phyloP scores from a whole-genome alignment of 768 basidiomycete genomes.

The Leccinum aurantiacum region DNA sequence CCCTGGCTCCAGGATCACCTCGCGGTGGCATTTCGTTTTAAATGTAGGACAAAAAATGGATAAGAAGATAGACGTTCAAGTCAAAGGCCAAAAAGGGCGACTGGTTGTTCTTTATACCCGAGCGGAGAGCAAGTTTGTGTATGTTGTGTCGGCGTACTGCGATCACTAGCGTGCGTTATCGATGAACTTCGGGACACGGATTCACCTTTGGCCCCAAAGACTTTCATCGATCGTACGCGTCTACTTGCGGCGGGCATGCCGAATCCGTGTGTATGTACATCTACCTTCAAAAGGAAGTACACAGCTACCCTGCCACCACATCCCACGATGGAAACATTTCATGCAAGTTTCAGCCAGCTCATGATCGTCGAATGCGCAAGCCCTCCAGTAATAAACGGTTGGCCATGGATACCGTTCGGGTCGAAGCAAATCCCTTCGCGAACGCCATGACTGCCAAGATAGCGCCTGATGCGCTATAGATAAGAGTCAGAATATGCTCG shows the following conservation, averaged over 20 bases:
- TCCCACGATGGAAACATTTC: not conserved
- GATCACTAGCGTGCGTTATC: constrained; percentile 8
- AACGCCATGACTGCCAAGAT: constrained; percentile 74
- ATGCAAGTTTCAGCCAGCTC: constrained; percentile 52
- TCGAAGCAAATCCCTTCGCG: constrained; percentile 66
- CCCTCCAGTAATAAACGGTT: constrained; percentile 53
- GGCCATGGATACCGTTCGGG: constrained; percentile 60
- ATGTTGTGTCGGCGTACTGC: constrained; percentile 23
- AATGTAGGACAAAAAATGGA: not conserved
- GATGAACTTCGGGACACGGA: not conserved
- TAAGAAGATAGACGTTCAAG: constrained; percentile 21
- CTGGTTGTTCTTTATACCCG: constrained; percentile 22
- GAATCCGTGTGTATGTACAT: constrained; percentile 8
- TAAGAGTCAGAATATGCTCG: constrained; percentile 1
- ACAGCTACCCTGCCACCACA: not conserved
- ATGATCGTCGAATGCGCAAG: constrained; percentile 57
- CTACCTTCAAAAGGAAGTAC: constrained; percentile 6
- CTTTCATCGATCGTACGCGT: not conserved
- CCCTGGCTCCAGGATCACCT: constrained; percentile 26
- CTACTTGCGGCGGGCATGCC: not conserved
- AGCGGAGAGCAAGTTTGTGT: constrained; percentile 22
- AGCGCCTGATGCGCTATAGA: constrained; percentile 64
- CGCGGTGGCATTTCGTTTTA: constrained; percentile 40
- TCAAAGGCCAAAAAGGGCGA: constrained; percentile 10
- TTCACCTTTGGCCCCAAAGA: not conserved